Evolutionary conservation across 75 land plant genomes (phyloP), one percentile per base, ranked within the genome.

Genomic region (Sequoia sempervirens): DNA sequence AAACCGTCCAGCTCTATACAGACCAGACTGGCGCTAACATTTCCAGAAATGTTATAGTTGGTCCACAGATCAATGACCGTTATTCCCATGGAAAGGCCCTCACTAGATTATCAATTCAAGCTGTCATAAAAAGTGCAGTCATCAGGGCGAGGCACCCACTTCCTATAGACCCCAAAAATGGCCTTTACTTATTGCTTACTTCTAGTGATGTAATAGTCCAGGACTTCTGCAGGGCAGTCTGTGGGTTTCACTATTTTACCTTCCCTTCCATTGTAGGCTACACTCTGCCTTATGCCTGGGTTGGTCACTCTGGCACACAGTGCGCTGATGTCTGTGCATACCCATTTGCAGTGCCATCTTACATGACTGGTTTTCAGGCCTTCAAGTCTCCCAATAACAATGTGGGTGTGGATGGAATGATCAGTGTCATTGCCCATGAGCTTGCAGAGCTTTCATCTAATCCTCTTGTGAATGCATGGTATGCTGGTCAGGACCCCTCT

Each of bases 241-340:
- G 98, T 85, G 98, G 98, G 46, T 92, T 90, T 81, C 99, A 96
- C 82, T 95, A 91, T 87, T 95, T 93, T 87, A 95, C 95, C 38
- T 93, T 92, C 92, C 99, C 99, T 3, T 86, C 94, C 75, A 89
- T 92, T 40, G 93, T 91, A 6, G 97, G 95, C 2, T 87, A 83
- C 87, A 95, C 92, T 14, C 88, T 96, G 11, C 97, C 99, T 10
- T 96, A 93, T 87, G 95, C 93, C 0, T 96, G 99, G 99, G 90
- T 95, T 6, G 99, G 99, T 9, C 78, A 95, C 82, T 90, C 92
- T n/a, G 90, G 80, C 10, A 84, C 10, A n/a, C 91, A 87, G 78
- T 96, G 97, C 83, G 91, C 95, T 11, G 95, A 88, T 2, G 53
- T 90, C 41, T 96, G 99, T 84, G 94, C 95, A 20, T 96, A 93